These are phyloP conservation scores for Fusarium devonianum DNA, from an alignment of 2,329 filamentous ascomycete genomes.

Conservation along the genomic window DNA sequence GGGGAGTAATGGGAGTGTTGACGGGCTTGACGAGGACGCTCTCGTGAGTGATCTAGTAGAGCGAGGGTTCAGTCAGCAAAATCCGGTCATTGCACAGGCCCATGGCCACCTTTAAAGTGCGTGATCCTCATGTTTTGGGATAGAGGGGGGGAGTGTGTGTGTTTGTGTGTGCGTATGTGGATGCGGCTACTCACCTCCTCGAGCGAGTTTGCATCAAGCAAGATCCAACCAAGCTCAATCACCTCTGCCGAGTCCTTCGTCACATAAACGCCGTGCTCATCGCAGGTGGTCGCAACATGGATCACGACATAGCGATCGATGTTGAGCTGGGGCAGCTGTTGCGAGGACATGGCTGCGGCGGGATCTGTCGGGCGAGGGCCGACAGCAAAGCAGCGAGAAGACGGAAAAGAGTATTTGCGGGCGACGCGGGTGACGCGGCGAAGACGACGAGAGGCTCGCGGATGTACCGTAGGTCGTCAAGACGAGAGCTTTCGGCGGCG, in stretches of 20 bases:
- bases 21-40: slow-evolving; percentile 97
- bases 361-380: slow-evolving; percentile 36
- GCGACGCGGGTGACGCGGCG: slow-evolving; percentile 24
- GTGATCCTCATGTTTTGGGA: slow-evolving; percentile 11
- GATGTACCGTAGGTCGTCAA: slow-evolving; percentile 19
- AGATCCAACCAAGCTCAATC: slow-evolving; percentile 98
- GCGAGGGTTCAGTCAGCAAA: slow-evolving; percentile 24
- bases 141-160: slow-evolving; percentile 5
- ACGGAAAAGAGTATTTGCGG: slow-evolving; percentile 34
- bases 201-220: slow-evolving; percentile 88
- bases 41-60: slow-evolving; percentile 83
- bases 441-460: slow-evolving; percentile 22
- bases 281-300: slow-evolving; percentile 97
- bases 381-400: slow-evolving; percentile 27
- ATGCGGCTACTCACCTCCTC: slow-evolving; percentile 76
- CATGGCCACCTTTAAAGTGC: background rate
- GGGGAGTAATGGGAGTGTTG: slow-evolving; percentile 97
- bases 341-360: slow-evolving; percentile 49
- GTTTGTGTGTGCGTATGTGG: too few species aligned
- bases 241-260: slow-evolving; percentile 99
- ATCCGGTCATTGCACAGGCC: background rate
- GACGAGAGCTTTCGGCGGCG: slow-evolving; percentile 34
- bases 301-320: slow-evolving; percentile 98
- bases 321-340: slow-evolving; percentile 65
- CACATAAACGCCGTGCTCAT: slow-evolving; percentile 98